Percentiles rank a stretch among this genome's conserved stretches.
Evolutionary conservation across 257 asterid species (phyloP).

Genomic region (Solanum piurae): DNA sequence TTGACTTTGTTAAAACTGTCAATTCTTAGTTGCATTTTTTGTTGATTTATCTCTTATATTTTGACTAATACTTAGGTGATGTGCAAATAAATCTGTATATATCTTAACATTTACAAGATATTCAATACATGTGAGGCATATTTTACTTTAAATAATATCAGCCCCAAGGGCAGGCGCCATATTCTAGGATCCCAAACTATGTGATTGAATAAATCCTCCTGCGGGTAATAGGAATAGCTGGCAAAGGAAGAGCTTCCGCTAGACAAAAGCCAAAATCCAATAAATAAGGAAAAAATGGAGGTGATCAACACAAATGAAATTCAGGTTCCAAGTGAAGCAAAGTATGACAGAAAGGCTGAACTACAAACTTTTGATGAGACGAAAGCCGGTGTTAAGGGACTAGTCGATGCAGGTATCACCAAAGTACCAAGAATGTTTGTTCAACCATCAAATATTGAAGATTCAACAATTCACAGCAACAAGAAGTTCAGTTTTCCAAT

Average conservation of each 20-base stretch:
- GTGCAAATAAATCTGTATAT: neutral
- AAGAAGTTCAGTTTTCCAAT: neutral
- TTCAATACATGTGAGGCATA: neutral
- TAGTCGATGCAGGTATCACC: neutral
- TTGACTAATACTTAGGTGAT: neutral
- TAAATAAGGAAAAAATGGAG: neutral
- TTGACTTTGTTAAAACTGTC: neutral
- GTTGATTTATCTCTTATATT: neutral
- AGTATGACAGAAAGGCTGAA: neutral
- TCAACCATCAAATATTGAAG: neutral
- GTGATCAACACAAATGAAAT: neutral
- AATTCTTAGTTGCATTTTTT: neutral
- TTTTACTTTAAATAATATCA: neutral
- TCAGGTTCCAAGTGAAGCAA: neutral
- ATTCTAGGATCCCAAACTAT: too few relatives aligned
- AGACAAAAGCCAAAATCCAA: too few relatives aligned
- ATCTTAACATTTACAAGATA: neutral
- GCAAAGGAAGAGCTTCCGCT: too few relatives aligned
- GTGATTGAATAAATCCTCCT: too few relatives aligned
- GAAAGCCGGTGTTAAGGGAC: slow-evolving; percentile 5
- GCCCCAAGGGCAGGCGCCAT: too few relatives aligned
- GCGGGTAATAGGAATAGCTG: too few relatives aligned
- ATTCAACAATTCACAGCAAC: neutral
- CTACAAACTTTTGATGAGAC: slow-evolving; percentile 1
- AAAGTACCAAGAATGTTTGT: neutral